A percentile compares a stretch with the other conserved stretches of the same genome.
Evolutionary conservation across 75 land plant species (phyloP).

Genomic region (Isoetes taiwanensis): DNA sequence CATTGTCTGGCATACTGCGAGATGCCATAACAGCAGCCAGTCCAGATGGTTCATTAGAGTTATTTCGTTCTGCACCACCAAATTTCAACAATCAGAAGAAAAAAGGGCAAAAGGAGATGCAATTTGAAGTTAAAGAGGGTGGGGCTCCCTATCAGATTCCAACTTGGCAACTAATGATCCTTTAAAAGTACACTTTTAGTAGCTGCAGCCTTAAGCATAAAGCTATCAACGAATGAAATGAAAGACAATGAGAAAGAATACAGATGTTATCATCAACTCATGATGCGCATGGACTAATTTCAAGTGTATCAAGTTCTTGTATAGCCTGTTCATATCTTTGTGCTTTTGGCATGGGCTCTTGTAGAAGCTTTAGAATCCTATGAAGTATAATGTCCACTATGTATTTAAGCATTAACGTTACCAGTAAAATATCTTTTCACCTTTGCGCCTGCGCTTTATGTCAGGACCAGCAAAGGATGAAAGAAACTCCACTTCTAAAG

Average conservation of each 20-base stretch:
- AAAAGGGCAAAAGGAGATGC: background rate
- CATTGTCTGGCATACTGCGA: slow-evolving; percentile 13
- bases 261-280: background rate
- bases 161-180: too few species aligned
- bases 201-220: too few species aligned
- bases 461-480: slow-evolving; percentile 10
- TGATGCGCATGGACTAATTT: background rate
- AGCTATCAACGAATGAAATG: too few species aligned
- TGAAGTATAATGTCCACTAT: background rate
- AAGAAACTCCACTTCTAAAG: slow-evolving; percentile 22
- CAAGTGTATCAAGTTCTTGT: background rate
- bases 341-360: background rate
- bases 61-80: background rate
- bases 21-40: too few species aligned
- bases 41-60: too few species aligned
- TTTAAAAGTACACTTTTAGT: too few species aligned
- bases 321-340: background rate
- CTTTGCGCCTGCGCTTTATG: slow-evolving; percentile 40
- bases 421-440: slow-evolving; percentile 29
- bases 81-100: background rate
- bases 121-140: background rate
- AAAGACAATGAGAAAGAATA: too few species aligned
- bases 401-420: background rate
- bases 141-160: slow-evolving; percentile 1
- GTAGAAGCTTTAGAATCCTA: background rate